Evolutionary conservation across 345 rosid genomes (phyloP).

Genomic region (Brassica cretica): DNA sequence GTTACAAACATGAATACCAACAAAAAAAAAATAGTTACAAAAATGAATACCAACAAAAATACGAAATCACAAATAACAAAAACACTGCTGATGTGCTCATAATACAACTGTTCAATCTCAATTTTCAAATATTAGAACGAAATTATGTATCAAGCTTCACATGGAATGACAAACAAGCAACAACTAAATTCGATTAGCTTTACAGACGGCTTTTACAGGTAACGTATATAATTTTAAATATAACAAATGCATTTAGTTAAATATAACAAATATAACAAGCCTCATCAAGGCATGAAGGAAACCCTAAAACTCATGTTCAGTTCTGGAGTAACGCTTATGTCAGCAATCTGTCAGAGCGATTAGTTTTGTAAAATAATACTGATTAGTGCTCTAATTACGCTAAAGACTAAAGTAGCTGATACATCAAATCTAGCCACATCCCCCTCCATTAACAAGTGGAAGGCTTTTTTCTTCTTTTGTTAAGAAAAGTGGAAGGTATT

Average conservation of each 20-base stretch:
- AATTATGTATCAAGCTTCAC: not conserved
- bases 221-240: not conserved
- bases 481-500: not conserved
- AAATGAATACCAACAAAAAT: not conserved
- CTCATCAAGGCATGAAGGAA: not conserved
- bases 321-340: slow-evolving; percentile 26
- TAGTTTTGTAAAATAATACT: slow-evolving; percentile 22
- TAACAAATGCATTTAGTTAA: not conserved
- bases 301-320: not conserved
- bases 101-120: not conserved
- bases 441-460: slow-evolving; percentile 38
- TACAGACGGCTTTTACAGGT: not conserved
- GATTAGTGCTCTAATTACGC: slow-evolving; percentile 36
- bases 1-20: not conserved
- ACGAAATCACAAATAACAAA: not conserved
- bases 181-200: not conserved
- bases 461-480: not conserved
- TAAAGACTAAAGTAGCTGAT: slow-evolving; percentile 17
- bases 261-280: not conserved
- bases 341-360: slow-evolving; percentile 27
- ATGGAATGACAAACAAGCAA: not conserved
- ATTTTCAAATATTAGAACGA: not conserved
- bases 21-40: not conserved
- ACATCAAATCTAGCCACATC: slow-evolving; percentile 38
- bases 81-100: not conserved